Evolutionary conservation across 495 filamentous ascomycete species (phyloP), one percentile per base, ranked within the genome.

Genomic region (Podospora australis): DNA sequence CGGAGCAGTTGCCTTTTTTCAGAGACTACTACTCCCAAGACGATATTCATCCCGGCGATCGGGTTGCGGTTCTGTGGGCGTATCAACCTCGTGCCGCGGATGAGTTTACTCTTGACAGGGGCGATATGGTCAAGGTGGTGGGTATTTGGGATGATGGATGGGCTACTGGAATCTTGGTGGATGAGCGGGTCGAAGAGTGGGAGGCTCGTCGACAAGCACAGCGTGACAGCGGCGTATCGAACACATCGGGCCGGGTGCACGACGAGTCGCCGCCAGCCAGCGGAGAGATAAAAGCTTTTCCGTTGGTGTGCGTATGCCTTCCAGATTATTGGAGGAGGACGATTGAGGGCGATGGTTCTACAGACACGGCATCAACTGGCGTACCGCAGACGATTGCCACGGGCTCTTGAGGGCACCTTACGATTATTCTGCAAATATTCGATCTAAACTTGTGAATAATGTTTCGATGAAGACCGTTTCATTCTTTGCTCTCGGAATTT

Each of bases 141-240:
- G 94, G 94, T 30, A 96, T 99, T 53, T 99, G 94, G 94, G 94
- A 99, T 63, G 94, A 99, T 70, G 94, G 94, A 32, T 99, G 94
- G 94, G 94, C 94, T 24, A 99, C 94, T 8, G 94, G 94, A 54
- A 78, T 95, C 43, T 72, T 90, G 57, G 64, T 96, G 23, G 71
- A 83, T 39, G 87, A 95, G 53, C 77, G 82, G 46, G 90, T 88
- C 1, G 94, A 99, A 46, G 87, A 96, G 46, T 94, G 85, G 75
- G 87, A 92, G 54, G 77, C 78, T 19, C 80, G 82, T 42, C 79
- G 82, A 57, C 82, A 86, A 41, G 71, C 79, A 11, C 87, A 95
- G 57, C 80, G 94, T 24, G 94, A 97, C 65, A 96, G 90, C 60
- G 94, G 94, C 34, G 84, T 97, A 44, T 96, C 90, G 4, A 85